Conservation (phyloP, 305 asterid species). For the Coffea humblotiana region DNA sequence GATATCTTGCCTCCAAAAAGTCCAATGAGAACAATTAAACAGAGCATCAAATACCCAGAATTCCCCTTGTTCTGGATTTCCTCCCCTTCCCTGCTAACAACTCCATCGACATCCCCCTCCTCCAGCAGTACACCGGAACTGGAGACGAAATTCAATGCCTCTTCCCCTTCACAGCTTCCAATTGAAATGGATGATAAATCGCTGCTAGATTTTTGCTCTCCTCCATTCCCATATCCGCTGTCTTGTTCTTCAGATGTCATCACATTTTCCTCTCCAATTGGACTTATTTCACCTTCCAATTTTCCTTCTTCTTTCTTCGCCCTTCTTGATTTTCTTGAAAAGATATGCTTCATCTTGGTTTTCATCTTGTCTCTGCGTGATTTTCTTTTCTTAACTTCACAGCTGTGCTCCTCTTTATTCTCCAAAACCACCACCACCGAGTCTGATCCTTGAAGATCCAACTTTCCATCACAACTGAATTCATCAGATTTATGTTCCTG, state of each 20-base stretch:
- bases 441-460: slow-evolving; percentile 20
- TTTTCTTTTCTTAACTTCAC: slow-evolving; percentile 35
- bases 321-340: slow-evolving; percentile 40
- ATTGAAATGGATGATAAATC: slow-evolving; percentile 25
- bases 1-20: slow-evolving; percentile 58
- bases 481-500: slow-evolving; percentile 11
- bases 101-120: slow-evolving; percentile 24
- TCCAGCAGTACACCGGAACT: slow-evolving; percentile 8
- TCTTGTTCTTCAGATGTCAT: slow-evolving; percentile 19
- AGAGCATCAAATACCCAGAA: slow-evolving; percentile 39
- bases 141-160: neutral
- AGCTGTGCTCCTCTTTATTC: slow-evolving; percentile 31
- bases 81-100: slow-evolving; percentile 13
- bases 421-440: slow-evolving; percentile 15
- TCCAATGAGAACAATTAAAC: slow-evolving; percentile 60
- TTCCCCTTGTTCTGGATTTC: slow-evolving; percentile 14
- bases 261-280: slow-evolving; percentile 10
- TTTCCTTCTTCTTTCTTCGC: slow-evolving; percentile 30
- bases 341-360: slow-evolving; percentile 55
- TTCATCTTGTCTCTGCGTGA: slow-evolving; percentile 46
- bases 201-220: slow-evolving; percentile 15
- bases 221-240: slow-evolving; percentile 8
- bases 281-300: slow-evolving; percentile 11
- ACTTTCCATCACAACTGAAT: slow-evolving; percentile 16
- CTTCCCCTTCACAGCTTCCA: slow-evolving; percentile 22